Conservation (phyloP, 768 basidiomycete species). For the Russula dissimulans region DNA sequence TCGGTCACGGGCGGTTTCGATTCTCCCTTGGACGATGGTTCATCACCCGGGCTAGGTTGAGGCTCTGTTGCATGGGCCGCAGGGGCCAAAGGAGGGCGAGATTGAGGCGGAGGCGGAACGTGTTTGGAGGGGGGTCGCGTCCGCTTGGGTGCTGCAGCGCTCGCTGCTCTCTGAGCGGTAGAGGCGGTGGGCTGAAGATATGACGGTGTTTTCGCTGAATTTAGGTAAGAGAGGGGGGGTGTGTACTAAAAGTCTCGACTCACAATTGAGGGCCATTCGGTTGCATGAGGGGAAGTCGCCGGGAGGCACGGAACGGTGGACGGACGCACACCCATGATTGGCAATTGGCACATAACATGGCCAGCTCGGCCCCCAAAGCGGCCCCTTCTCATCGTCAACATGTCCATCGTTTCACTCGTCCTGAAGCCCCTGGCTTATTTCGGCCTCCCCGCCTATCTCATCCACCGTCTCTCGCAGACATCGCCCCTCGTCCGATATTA, state of each 20-base stretch:
- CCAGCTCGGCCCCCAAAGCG: constrained; percentile 15
- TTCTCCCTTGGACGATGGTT: neutral
- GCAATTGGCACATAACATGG: neutral
- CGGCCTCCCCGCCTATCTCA: constrained; percentile 60
- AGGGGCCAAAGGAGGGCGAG: neutral
- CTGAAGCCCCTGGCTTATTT: constrained; percentile 69
- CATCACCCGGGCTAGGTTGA: neutral
- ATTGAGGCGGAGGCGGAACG: neutral
- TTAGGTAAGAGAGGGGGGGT: neutral
- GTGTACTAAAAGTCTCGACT: neutral
- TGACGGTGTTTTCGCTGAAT: constrained; percentile 18
- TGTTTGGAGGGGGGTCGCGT: neutral
- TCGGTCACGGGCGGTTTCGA: neutral
- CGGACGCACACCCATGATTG: no score
- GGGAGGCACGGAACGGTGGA: no score
- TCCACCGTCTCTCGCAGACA: constrained; percentile 47
- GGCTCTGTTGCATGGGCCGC: neutral
- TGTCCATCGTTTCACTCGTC: constrained; percentile 54
- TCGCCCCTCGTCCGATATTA: constrained; percentile 61
- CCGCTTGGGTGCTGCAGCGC: constrained; percentile 3
- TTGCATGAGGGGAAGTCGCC: no score
- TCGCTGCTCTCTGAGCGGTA: constrained; percentile 11
- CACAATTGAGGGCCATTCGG: constrained; percentile 1
- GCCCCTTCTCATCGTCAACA: constrained; percentile 24
- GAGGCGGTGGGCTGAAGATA: constrained; percentile 21